Evolutionary conservation across 805 yeast species (phyloP), one percentile per base, ranked within the genome.

Genomic region (Yarrowia deformans): DNA sequence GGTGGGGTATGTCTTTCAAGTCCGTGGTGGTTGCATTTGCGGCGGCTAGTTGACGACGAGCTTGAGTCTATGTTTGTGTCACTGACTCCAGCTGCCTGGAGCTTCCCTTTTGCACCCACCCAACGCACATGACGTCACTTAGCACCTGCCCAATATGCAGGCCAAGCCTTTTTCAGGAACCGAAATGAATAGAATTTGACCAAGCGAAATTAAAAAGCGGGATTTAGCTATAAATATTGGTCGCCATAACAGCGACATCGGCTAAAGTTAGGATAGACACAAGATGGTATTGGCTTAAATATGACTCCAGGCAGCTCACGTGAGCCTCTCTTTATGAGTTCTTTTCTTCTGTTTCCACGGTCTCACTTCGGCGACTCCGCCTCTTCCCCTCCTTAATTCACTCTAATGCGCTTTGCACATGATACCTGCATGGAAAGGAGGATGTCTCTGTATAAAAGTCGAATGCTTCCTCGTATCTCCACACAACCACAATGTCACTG

Each of bases 161-260:
- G 63, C 63, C 63, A 56, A 56, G 63, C 63, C 63, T 56, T 56
- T 40, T 56, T 40, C 63, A 56, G 63, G 63, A 29, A 56, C 63
- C 19, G 19, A 54, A 16, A 8, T 3, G 18, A 39, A 12, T 39
- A 54, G 13, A 54, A 18, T 54, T 54, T 12, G 16, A 19, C 12
- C 43, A 39, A 54, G 45, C 43, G 45, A 54, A 37, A 19, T 35
- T 37, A n/a, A 8, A 8, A 4, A 54, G 60, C 60, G 60, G 60
- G 32, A 54, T 54, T 54, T 16, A 37, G n/a, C 35, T 43, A 19
- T 8, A 23, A 7, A 5, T 23, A n/a, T 48, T 7, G 16, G 19
- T 9, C 39, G 18, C 16, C 12, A 18, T 16, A 52, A 52, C 58
- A 43, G 58, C 43, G 29, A 13, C 6, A 19, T 23, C 45, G 32